Base-by-base conservation (phyloP, 2,329 filamentous ascomycete genomes). In the Amphichorda felina region DNA sequence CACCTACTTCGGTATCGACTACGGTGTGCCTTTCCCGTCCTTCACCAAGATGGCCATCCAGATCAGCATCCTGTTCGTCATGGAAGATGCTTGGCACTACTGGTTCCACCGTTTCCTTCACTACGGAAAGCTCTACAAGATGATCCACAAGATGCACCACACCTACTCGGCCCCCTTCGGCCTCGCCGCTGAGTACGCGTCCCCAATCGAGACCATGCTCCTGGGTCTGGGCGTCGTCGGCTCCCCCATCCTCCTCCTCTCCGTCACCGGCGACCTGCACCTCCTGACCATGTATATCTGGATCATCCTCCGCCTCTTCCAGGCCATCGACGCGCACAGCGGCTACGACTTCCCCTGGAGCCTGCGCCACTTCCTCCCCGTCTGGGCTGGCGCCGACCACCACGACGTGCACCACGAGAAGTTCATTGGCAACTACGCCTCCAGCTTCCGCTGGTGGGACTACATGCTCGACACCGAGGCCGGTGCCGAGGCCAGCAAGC, bases 361-460 rank as follows among this genome's bases (percentile, higher is more conserved):
- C 53, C 65, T 98, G 63, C 86, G 88, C 61, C 85, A 95, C 61
- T 83, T 96, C 70, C 66, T 98, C 35, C 91, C 91, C 25, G 88
- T 98, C 75, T 98, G 91, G 91, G 89, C 89, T 37, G 91, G 91
- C 42, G 91, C 91, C 37, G 79, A 94, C 50, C 89, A 96, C 65
- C 91, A 98, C 66, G 91, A 98, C 54, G 68, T 87, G 30, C 91
- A 98, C 65, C 91, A 98, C 65, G 91, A 98, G 69, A 86, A 87
- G 57, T 98, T 98, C 65, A 87, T 98, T 44, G 91, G 91, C 50
- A 98, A 98, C 70, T 98, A 96, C 59, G 70, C 89, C 35, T 94
- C 87, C 55, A 94, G 85, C 69, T 98, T 98, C 77, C 76, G 89
- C 60, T 98, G 91, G 91, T 98, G 91, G 91, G 91, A 98, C 66